Evolutionary conservation across 2,329 filamentous ascomycete species (phyloP), one percentile per base, ranked within the genome.

Genomic region (Biscogniauxia marginata): DNA sequence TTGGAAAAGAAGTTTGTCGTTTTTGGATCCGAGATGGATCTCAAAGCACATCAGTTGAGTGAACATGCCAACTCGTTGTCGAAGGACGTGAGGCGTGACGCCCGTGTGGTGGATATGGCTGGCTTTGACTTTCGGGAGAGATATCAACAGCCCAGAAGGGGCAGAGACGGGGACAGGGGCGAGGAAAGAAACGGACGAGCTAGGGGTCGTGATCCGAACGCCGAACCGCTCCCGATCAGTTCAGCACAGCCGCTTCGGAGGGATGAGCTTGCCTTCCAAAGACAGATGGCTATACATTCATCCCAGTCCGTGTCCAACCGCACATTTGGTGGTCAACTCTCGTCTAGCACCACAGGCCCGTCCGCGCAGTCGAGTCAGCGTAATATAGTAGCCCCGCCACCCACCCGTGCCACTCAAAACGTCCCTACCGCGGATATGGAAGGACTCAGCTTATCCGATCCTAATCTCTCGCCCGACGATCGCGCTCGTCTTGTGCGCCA

Each of bases 1-100:
- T 71, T 95, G 68, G 95, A 98, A 65, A 96, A 96, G 83, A 98
- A 97, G 71, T 97, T 98, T 70, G 89, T 98, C 24, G 95, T 98
- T 0, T 99, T 99, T 65, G 91, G 91, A 54, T 93, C 92, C 0
- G 91, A 97, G 68, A 87, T 99, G 79, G 95, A 99, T 67, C 77
- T 99, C 48, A 96, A 98, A 72, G 95, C 89, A 3, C 95, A 99
- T 74, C 91, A 96, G 71, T 75, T 99, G 8, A 88, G 89, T 65
- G 84, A 87, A 53, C 95, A 99, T 70, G 91, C 87, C 0, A 85
- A 87, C 64, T 84, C 87, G 0, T 72, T 96, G 21, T 91, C 91
- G 7, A 97, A 96, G 67, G 89, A 93, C 63, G 86, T 89, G 1
- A 81, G 92, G 54, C 82, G 91, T 66, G 93, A 97, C 71, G 90